Percentiles rank a stretch among this genome's conserved stretches.
Conservation (phyloP, 768 basidiomycete species). For the Kwoniella newhampshirensis region DNA sequence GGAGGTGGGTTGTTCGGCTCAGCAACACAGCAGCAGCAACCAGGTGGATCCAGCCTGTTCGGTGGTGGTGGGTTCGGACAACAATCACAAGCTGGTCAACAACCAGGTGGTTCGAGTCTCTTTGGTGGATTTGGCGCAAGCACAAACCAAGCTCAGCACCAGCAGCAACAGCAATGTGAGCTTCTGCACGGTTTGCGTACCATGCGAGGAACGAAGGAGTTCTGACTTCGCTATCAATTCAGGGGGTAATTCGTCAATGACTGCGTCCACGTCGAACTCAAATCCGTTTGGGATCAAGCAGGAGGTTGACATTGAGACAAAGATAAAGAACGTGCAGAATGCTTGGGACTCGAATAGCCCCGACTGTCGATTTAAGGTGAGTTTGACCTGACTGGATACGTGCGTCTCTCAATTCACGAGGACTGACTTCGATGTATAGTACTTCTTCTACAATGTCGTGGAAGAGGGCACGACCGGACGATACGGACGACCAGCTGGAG, state of each 20-base stretch:
- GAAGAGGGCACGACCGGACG: slow-evolving; percentile 43
- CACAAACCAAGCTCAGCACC: slow-evolving; percentile 10
- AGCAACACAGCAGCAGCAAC: not conserved
- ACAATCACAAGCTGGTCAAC: no score
- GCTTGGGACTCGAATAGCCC: slow-evolving; percentile 45
- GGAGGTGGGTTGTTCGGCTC: slow-evolving; percentile 2
- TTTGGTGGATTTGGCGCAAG: slow-evolving; percentile 9
- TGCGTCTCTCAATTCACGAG: not conserved
- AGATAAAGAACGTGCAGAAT: slow-evolving; percentile 45
- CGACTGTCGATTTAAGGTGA: slow-evolving; percentile 49
- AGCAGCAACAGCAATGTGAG: slow-evolving; percentile 30
- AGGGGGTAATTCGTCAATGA: not conserved
- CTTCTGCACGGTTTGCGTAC: not conserved
- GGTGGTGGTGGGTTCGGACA: no score
- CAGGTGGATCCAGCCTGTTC: no score
- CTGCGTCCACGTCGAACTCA: slow-evolving; percentile 13
- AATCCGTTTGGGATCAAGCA: slow-evolving; percentile 20
- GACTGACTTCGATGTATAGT: slow-evolving; percentile 25
- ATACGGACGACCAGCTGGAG: slow-evolving; percentile 47
- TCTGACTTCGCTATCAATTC: not conserved
- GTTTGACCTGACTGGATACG: slow-evolving; percentile 3
- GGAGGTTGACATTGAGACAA: slow-evolving; percentile 44
- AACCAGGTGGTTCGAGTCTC: slow-evolving; percentile 8
- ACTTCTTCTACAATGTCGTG: slow-evolving; percentile 52
- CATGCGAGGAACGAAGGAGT: not conserved